phyloP scores from a whole-genome alignment of 805 yeast species.

The Ogataea paraovalis region DNA sequence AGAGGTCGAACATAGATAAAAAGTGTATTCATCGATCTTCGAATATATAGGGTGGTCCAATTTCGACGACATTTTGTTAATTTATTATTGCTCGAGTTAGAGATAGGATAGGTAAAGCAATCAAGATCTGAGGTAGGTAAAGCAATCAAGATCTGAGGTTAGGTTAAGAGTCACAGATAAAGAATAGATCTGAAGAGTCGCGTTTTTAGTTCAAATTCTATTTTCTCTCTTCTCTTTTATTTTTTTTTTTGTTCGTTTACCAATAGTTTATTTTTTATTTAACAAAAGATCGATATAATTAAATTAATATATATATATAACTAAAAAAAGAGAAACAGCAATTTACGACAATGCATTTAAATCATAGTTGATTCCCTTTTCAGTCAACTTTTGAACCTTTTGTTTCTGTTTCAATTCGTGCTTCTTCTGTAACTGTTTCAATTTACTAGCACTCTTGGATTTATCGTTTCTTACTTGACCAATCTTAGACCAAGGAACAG shows the following conservation, averaged over 20 bases:
- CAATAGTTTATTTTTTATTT: too few species aligned
- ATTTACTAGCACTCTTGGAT: slow-evolving; percentile 51
- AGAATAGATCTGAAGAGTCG: too few species aligned
- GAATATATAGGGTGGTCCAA: slow-evolving; percentile 33
- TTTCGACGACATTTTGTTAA: slow-evolving; percentile 2
- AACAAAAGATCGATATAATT: too few species aligned
- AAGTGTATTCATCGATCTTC: slow-evolving; percentile 19
- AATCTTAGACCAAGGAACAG: slow-evolving; percentile 57
- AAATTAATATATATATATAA: background rate
- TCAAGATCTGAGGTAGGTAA: slow-evolving; percentile 20
- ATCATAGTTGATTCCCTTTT: slow-evolving; percentile 55
- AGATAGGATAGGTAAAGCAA: background rate
- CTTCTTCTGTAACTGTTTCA: slow-evolving; percentile 50
- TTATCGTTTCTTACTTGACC: slow-evolving; percentile 50
- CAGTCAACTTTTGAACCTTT: slow-evolving; percentile 47
- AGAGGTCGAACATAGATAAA: slow-evolving; percentile 80
- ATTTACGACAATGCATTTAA: slow-evolving; percentile 18
- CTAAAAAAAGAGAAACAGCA: background rate
- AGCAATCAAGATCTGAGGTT: too few species aligned
- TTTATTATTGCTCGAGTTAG: too few species aligned
- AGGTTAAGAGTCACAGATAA: too few species aligned
- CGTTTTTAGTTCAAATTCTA: too few species aligned
- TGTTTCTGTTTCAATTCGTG: slow-evolving; percentile 38
- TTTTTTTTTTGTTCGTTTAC: slow-evolving; percentile 18
- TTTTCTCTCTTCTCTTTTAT: too few species aligned